Evolutionary conservation across 192 early-diverging fungal genomes (phyloP).

Genomic region (Umbelopsis isabellina): DNA sequence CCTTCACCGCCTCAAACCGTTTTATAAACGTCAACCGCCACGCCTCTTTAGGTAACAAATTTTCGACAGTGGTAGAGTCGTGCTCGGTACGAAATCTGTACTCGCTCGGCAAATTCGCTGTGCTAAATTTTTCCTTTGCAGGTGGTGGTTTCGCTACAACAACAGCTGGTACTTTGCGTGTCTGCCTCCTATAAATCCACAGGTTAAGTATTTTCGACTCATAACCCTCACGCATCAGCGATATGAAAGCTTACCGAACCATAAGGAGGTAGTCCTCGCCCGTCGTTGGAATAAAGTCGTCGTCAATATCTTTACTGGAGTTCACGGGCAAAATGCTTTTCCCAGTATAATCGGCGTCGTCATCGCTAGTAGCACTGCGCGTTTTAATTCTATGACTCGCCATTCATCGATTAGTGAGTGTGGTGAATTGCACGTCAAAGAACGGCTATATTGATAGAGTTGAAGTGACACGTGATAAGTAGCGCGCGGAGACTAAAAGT

Average conservation of each 20-base stretch:
- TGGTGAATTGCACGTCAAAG: neutral
- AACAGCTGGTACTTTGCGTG: neutral
- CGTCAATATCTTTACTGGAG: neutral
- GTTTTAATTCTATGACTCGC: neutral
- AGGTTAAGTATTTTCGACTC: neutral
- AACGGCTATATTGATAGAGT: too few species aligned
- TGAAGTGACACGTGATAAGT: neutral
- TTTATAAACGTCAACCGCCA: conserved; percentile 10
- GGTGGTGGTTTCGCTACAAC: conserved; percentile 20
- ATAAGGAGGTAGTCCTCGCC: conserved; percentile 38
- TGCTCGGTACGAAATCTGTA: conserved; percentile 9
- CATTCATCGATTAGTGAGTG: neutral
- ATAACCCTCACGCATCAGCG: neutral
- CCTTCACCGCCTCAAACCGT: conserved; percentile 1
- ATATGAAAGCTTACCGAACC: conserved; percentile 27
- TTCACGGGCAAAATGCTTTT: neutral
- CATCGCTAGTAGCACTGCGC: neutral
- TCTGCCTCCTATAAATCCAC: conserved; percentile 5
- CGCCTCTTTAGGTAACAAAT: neutral
- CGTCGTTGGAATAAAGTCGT: conserved; percentile 21
- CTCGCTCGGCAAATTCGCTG: neutral
- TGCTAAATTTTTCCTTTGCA: neutral
- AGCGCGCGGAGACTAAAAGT: neutral
- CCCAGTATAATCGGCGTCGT: neutral
- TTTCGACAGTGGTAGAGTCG: neutral